phyloP scores from a whole-genome alignment of 2,329 filamentous ascomycete genomes.

The Dissoconium aciculare region DNA sequence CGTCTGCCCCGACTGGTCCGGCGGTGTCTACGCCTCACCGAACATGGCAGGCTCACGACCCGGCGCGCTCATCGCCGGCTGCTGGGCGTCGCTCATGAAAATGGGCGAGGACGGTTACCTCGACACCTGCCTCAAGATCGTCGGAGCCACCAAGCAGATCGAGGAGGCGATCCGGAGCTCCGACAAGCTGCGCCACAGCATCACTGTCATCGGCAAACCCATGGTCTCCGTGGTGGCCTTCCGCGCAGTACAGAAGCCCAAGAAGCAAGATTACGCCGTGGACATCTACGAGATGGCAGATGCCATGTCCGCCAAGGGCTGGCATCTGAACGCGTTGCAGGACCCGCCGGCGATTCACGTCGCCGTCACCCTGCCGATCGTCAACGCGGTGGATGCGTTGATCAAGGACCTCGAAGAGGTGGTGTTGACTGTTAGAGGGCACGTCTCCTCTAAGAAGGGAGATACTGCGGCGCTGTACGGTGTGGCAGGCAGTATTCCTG shows the following conservation, averaged over 20 bases:
- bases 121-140: slow-evolving; percentile 72
- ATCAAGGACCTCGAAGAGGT: slow-evolving; percentile 51
- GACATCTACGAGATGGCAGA: slow-evolving; percentile 93
- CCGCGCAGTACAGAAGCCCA: slow-evolving; percentile 34
- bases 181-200: slow-evolving; percentile 52
- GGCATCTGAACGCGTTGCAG: slow-evolving; percentile 93
- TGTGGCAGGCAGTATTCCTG: slow-evolving; percentile 83
- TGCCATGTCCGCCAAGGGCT: slow-evolving; percentile 66
- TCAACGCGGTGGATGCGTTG: slow-evolving; percentile 64
- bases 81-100: slow-evolving; percentile 84
- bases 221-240: slow-evolving; percentile 87
- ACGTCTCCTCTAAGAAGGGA: slow-evolving; percentile 48
- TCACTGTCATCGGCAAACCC: slow-evolving; percentile 69
- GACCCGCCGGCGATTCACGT: slow-evolving; percentile 84
- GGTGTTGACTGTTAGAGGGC: slow-evolving; percentile 59
- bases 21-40: slow-evolving; percentile 89
- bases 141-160: slow-evolving; percentile 73
- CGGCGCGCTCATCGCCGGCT: slow-evolving; percentile 85
- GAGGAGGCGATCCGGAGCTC: slow-evolving; percentile 56
- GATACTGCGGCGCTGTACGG: slow-evolving; percentile 85
- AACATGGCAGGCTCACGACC: slow-evolving; percentile 83
- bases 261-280: slow-evolving; percentile 40
- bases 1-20: slow-evolving; percentile 84
- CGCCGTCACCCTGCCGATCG: slow-evolving; percentile 78
- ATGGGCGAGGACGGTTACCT: slow-evolving; percentile 82